A percentile compares a stretch with the other conserved stretches of the same genome.
These are phyloP conservation scores for Carex parvula DNA, from an alignment of 176 grass and related monocot genomes.

Conservation along the genomic window DNA sequence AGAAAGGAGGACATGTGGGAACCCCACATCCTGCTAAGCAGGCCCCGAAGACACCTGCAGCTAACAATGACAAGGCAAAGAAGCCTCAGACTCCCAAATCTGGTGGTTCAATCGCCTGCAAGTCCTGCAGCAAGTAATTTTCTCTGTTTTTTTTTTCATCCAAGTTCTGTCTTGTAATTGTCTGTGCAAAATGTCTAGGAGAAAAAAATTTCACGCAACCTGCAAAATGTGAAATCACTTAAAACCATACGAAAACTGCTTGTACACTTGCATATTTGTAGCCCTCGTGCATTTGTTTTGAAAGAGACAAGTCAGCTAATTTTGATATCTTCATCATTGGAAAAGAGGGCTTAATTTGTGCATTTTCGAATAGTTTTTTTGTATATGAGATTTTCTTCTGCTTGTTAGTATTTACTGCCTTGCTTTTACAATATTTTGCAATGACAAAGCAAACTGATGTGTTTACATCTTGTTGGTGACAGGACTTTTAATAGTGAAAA, in stretches of 20 bases:
- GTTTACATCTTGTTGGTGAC: not conserved
- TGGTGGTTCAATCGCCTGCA: slow-evolving; percentile 46
- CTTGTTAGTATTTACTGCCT: not conserved
- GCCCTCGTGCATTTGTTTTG: not conserved
- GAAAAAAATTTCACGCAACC: not conserved
- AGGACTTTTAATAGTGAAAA: slow-evolving; percentile 78
- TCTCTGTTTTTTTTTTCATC: not conserved
- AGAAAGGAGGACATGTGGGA: slow-evolving; percentile 56
- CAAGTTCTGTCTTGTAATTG: not conserved
- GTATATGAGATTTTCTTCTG: not conserved
- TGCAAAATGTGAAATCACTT: not conserved
- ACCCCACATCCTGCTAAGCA: slow-evolving; percentile 83
- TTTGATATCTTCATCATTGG: not conserved
- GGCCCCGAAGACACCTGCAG: slow-evolving; percentile 46
- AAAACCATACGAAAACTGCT: not conserved
- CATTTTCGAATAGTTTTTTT: not conserved
- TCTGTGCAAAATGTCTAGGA: not conserved
- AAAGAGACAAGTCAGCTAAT: not conserved
- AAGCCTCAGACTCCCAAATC: slow-evolving; percentile 52
- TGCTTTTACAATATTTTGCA: not conserved
- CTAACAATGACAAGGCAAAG: slow-evolving; percentile 45
- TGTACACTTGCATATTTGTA: not conserved
- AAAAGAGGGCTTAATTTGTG: not conserved
- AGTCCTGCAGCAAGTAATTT: slow-evolving; percentile 76
- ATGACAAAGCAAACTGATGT: not conserved